Conservation (phyloP, 805 yeast species). For the Lipomyces sp. region DNA sequence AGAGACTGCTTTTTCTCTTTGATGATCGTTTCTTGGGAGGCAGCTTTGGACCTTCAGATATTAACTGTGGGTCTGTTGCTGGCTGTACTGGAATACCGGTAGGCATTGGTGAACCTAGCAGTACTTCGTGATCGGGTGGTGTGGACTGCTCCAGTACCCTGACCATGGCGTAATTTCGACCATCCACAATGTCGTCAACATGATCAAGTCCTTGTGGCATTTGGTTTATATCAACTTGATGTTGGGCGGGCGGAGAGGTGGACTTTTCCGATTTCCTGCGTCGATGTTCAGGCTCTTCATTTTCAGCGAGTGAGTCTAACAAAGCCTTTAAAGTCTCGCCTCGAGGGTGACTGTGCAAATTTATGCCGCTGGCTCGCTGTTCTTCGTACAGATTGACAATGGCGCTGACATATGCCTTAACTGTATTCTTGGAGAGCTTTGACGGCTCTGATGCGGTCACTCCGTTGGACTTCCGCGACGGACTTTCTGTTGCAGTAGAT, state of each 20-base stretch:
- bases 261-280: conserved; percentile 5
- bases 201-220: background rate
- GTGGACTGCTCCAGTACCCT: background rate
- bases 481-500: background rate
- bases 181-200: conserved; percentile 7
- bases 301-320: conserved; percentile 12
- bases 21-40: conserved; percentile 1
- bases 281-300: conserved; percentile 21
- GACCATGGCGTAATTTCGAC: conserved; percentile 3
- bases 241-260: conserved; percentile 7
- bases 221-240: conserved; percentile 1
- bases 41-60: background rate
- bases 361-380: conserved; percentile 13
- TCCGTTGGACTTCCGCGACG: background rate
- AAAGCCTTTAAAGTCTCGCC: conserved; percentile 13
- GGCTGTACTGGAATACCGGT: background rate
- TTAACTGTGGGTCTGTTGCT: conserved; percentile 5
- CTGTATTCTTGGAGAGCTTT: conserved; percentile 15
- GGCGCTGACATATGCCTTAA: conserved; percentile 16
- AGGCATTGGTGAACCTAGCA: conserved; percentile 4
- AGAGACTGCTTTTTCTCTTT: background rate
- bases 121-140: background rate
- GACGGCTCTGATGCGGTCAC: conserved; percentile 9
- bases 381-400: conserved; percentile 19
- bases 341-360: conserved; percentile 17